Percentiles rank a stretch among this genome's conserved stretches.
phyloP scores from a whole-genome alignment of 1,139 yeast genomes.

The Ogataea hybrid region DNA sequence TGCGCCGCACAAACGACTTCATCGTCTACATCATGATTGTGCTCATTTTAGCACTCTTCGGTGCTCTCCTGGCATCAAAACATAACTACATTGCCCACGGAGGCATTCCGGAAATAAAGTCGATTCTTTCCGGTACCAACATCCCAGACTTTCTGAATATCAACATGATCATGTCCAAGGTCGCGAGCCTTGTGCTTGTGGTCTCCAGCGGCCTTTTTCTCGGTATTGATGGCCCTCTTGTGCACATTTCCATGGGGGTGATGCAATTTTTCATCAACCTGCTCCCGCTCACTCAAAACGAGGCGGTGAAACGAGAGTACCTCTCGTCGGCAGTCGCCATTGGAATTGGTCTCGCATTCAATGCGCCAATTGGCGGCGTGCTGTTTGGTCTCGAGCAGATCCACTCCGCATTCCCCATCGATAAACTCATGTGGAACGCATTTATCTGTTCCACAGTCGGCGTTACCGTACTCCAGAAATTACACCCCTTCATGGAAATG shows the following conservation, averaged over 20 bases:
- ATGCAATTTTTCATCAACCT: constrained; percentile 41
- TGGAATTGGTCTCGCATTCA: too few relatives aligned
- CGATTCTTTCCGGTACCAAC: constrained; percentile 60
- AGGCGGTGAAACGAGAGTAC: constrained; percentile 55
- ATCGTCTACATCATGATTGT: constrained; percentile 37
- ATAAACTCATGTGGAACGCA: too few relatives aligned
- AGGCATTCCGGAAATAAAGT: constrained; percentile 70
- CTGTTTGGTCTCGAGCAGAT: too few relatives aligned
- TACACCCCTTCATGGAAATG: too few relatives aligned
- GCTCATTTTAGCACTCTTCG: constrained; percentile 31
- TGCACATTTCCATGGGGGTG: constrained; percentile 79
- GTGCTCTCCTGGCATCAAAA: constrained; percentile 34
- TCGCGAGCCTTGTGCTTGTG: constrained; percentile 55
- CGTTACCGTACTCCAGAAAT: too few relatives aligned
- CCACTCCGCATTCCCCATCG: too few relatives aligned
- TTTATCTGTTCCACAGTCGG: too few relatives aligned
- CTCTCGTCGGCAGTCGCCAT: too few relatives aligned
- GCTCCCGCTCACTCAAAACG: constrained; percentile 36
- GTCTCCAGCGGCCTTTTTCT: constrained; percentile 86
- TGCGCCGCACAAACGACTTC: constrained; percentile 34
- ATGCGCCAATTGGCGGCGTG: too few relatives aligned
- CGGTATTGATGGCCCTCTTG: constrained; percentile 93
- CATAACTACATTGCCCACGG: constrained; percentile 53
- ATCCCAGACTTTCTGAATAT: constrained; percentile 48
- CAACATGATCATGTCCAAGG: constrained; percentile 47